These are phyloP conservation scores for Mucor mucedo DNA, from an alignment of 371 early-diverging fungal species.

Conservation along the genomic window DNA sequence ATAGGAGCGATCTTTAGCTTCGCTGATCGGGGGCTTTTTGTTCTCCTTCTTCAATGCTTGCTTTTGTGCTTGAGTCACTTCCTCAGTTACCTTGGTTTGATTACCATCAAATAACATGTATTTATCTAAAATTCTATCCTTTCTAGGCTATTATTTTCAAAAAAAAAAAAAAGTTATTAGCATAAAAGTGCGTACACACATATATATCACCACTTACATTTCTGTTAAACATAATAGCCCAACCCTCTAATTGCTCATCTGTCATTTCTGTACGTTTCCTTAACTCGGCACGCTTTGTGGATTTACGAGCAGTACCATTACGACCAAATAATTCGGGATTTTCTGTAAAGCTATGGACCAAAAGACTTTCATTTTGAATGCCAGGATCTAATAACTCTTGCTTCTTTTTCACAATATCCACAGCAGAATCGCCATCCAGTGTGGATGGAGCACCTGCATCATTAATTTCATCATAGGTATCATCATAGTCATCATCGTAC, in stretches of 20 bases:
- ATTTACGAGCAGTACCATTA: conserved; percentile 61
- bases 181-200: not conserved
- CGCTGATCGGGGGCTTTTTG: conserved; percentile 29
- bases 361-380: conserved; percentile 57
- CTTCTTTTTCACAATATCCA: conserved; percentile 30
- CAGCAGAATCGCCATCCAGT: conserved; percentile 51
- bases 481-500: conserved; percentile 91
- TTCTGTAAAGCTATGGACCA: conserved; percentile 58
- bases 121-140: conserved; percentile 64
- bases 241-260: conserved; percentile 94
- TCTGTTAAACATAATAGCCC: conserved; percentile 85
- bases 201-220: conserved; percentile 67
- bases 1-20: conserved; percentile 45
- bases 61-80: conserved; percentile 18
- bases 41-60: conserved; percentile 14
- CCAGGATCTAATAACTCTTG: conserved; percentile 54
- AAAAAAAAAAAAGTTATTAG: not conserved
- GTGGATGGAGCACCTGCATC: conserved; percentile 63
- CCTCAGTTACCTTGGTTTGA: conserved; percentile 23
- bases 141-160: conserved; percentile 60
- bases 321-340: conserved; percentile 67
- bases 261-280: conserved; percentile 73
- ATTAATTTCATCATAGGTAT: conserved; percentile 84
- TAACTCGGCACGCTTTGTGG: conserved; percentile 63
- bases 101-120: conserved; percentile 57